phyloP scores from a whole-genome alignment of 805 yeast genomes.

The Tetrapisispora taiwanensis region DNA sequence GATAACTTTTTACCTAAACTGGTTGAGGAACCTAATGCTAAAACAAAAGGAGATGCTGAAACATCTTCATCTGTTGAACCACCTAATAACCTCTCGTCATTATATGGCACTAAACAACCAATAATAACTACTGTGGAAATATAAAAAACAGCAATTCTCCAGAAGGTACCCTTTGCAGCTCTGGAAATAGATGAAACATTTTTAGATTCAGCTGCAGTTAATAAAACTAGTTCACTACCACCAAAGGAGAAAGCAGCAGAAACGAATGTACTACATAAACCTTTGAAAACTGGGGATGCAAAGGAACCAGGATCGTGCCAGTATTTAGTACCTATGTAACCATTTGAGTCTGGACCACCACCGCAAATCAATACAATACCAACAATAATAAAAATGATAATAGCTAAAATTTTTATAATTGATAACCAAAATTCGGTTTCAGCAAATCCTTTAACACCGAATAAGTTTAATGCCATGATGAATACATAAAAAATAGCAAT shows the following conservation, averaged over 20 bases:
- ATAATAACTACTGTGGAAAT: slow-evolving; percentile 43
- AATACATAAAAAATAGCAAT: slow-evolving; percentile 23
- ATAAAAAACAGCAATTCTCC: slow-evolving; percentile 50
- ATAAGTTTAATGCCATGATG: slow-evolving; percentile 38
- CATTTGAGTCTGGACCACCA: slow-evolving; percentile 41
- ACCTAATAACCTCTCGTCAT: slow-evolving; percentile 34
- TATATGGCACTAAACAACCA: slow-evolving; percentile 67
- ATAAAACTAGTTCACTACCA: slow-evolving; percentile 58
- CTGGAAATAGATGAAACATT: slow-evolving; percentile 47
- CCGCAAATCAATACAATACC: slow-evolving; percentile 35
- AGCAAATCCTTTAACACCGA: slow-evolving; percentile 45
- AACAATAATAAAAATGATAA: slow-evolving; percentile 39
- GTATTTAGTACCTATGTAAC: slow-evolving; percentile 33
- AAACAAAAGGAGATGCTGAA: slow-evolving; percentile 43
- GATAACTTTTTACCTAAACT: slow-evolving; percentile 35
- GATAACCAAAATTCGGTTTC: slow-evolving; percentile 44
- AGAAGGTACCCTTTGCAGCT: slow-evolving; percentile 48
- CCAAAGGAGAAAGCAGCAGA: slow-evolving; percentile 67
- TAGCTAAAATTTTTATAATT: slow-evolving; percentile 35
- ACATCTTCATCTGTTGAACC: slow-evolving; percentile 38
- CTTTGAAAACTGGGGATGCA: slow-evolving; percentile 44
- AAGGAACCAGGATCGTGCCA: slow-evolving; percentile 48
- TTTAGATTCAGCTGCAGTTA: slow-evolving; percentile 62
- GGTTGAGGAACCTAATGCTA: slow-evolving; percentile 33
- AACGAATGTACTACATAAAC: slow-evolving; percentile 52